Conservation (phyloP, 768 basidiomycete species). For the Chalciporus piperatus region DNA sequence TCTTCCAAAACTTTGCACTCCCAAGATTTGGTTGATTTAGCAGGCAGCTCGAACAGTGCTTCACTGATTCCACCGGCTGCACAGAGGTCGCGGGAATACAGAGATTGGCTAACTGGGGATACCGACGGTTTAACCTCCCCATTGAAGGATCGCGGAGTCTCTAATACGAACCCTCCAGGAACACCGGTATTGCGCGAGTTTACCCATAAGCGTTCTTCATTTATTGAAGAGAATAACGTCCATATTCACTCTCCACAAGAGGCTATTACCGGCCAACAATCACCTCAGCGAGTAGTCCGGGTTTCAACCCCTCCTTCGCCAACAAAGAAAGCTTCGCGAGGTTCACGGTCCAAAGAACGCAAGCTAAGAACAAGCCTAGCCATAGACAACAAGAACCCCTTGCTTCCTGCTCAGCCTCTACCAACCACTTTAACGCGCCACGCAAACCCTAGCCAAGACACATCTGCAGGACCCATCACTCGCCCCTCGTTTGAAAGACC, state of each 20-base stretch:
- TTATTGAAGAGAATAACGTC: constrained; percentile 47
- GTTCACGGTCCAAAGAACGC: constrained; percentile 38
- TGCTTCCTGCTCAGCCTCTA: constrained; percentile 4
- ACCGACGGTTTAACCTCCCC: constrained; percentile 38
- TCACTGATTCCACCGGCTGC: constrained; percentile 1
- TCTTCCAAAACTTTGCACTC: constrained; percentile 38
- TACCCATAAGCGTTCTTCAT: constrained; percentile 70
- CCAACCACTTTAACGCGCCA: constrained; percentile 4
- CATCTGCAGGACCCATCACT: not conserved
- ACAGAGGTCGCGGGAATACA: constrained; percentile 33
- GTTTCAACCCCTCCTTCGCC: constrained; percentile 19
- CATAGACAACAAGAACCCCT: constrained; percentile 8
- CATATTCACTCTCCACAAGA: constrained; percentile 31
- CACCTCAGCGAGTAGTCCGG: constrained; percentile 3
- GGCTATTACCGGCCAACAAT: constrained; percentile 28
- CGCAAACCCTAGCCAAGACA: constrained; percentile 11
- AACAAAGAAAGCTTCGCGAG: constrained; percentile 15
- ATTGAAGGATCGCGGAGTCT: constrained; percentile 14
- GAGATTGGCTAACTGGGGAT: constrained; percentile 78
- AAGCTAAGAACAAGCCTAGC: constrained; percentile 11
- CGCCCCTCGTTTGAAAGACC: constrained; percentile 13
- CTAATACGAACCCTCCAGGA: constrained; percentile 22
- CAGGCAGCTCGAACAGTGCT: constrained; percentile 5
- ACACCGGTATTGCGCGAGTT: constrained; percentile 62
- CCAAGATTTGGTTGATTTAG: constrained; percentile 19